A percentile compares a stretch with the other conserved stretches of the same genome.
These are phyloP conservation scores for Cucurbita moschata DNA, from an alignment of 306 rosid genomes.

Conservation along the genomic window DNA sequence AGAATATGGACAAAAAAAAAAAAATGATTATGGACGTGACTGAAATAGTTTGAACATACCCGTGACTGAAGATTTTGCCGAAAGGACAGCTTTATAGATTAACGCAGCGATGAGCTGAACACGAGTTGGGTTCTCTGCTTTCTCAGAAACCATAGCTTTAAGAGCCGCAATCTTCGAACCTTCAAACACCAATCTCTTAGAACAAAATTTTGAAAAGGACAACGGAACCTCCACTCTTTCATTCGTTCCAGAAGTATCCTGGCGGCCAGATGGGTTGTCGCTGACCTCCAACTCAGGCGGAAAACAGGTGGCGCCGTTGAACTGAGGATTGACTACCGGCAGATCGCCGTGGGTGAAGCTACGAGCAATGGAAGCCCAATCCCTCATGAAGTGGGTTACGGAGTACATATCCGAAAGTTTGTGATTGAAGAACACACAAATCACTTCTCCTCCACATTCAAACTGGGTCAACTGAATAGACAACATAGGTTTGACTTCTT, in stretches of 20 bases:
- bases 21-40: too few species aligned
- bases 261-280: too few species aligned
- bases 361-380: slow-evolving; percentile 30
- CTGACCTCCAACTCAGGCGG: too few species aligned
- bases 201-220: background rate
- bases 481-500: background rate
- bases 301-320: background rate
- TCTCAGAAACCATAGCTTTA: background rate
- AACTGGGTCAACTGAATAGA: slow-evolving; percentile 32
- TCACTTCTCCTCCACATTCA: slow-evolving; percentile 31
- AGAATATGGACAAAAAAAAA: too few species aligned
- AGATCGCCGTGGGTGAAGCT: background rate
- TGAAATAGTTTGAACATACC: background rate
- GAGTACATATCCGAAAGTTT: slow-evolving; percentile 32
- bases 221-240: too few species aligned
- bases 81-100: slow-evolving; percentile 13
- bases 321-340: too few species aligned
- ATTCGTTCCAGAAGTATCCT: too few species aligned
- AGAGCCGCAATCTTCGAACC: slow-evolving; percentile 8
- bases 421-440: slow-evolving; percentile 28
- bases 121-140: slow-evolving; percentile 8
- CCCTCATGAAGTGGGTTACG: slow-evolving; percentile 19
- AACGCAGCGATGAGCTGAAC: slow-evolving; percentile 18
- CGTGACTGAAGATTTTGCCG: background rate
- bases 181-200: slow-evolving; percentile 14